Conservation (phyloP, 805 yeast species). For the Candida schatavii region DNA sequence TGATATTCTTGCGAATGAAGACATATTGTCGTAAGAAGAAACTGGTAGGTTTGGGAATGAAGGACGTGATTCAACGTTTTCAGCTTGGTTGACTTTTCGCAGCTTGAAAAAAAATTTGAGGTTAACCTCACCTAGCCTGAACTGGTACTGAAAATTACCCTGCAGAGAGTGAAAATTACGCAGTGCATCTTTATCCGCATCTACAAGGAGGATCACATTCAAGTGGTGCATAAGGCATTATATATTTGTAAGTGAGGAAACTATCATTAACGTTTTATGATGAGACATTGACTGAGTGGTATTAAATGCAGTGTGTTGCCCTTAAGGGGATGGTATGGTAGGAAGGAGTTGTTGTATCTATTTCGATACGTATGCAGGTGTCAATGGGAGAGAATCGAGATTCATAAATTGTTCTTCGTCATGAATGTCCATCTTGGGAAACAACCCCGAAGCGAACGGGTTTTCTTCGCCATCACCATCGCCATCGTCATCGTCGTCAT, state of each 20-base stretch:
- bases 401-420: slow-evolving; percentile 24
- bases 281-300: too few relatives aligned
- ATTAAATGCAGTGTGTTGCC: too few relatives aligned
- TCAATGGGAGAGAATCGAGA: slow-evolving; percentile 25
- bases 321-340: too few relatives aligned
- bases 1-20: not conserved
- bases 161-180: not conserved
- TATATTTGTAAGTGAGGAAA: not conserved
- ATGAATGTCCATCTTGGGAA: slow-evolving; percentile 29
- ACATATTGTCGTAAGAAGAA: too few relatives aligned
- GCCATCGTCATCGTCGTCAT: not conserved
- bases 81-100: too few relatives aligned
- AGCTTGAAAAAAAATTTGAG: too few relatives aligned
- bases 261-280: too few relatives aligned
- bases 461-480: slow-evolving; percentile 9
- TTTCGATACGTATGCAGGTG: slow-evolving; percentile 24
- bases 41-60: too few relatives aligned
- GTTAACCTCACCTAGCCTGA: too few relatives aligned
- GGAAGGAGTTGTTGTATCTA: too few relatives aligned
- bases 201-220: not conserved
- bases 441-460: slow-evolving; percentile 35
- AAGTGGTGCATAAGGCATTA: not conserved
- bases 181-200: not conserved
- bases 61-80: too few relatives aligned
- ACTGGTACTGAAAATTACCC: not conserved